Base-by-base conservation (phyloP, 2,329 filamentous ascomycete species). In the Aspergillus sp. region DNA sequence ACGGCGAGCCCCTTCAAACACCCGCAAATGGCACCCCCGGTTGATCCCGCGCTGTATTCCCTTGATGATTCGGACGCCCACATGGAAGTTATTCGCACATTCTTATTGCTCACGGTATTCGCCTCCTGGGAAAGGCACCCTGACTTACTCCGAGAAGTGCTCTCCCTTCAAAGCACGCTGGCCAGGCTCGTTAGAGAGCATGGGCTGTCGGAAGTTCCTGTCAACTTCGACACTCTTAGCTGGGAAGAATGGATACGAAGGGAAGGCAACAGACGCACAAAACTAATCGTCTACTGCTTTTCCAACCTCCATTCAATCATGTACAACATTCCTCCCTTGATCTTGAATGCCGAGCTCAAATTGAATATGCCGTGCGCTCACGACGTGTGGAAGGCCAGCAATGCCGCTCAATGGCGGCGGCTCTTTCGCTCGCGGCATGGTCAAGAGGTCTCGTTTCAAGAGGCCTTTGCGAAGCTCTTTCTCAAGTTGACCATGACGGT, bases 241-340 rank as follows among this genome's bases (percentile, higher is more conserved):
- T 73, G 69, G 69, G 54, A 63, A 37, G 65, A 70, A 13, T 76
- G 72, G 72, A 52, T 69, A 13, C 58, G 60, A n/a, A 58, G 62
- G 31, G 72, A 75, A 52, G 67, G 66, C 2, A 66, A 64, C 35
- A 64, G 66, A 43, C 63, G 70, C 34, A 75, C 71, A 13, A 72
- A 75, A 46, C 59, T 73, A 33, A 68, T 73, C 37, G 67, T 74
- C 37, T 69, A 74, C 50, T 67, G 70, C 51, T 67, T 76, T 43
- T 72, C 73, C 37, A 75, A 76, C 44, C 60, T 78, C 2, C 74
- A 77, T 40, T 73, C 68, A 20, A 73, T 78, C 33, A 74, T 74
- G 44, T 78, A 75, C 57, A 72, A 76, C 48, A 71, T 75, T 10
- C 71, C 73, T 16, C 73, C 74, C 0, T 57, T 74, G 26, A 67